A percentile compares a stretch with the other conserved stretches of the same genome.
These are phyloP conservation scores for Solanum hybrid DNA, from an alignment of 305 asterid genomes.

Conservation along the genomic window DNA sequence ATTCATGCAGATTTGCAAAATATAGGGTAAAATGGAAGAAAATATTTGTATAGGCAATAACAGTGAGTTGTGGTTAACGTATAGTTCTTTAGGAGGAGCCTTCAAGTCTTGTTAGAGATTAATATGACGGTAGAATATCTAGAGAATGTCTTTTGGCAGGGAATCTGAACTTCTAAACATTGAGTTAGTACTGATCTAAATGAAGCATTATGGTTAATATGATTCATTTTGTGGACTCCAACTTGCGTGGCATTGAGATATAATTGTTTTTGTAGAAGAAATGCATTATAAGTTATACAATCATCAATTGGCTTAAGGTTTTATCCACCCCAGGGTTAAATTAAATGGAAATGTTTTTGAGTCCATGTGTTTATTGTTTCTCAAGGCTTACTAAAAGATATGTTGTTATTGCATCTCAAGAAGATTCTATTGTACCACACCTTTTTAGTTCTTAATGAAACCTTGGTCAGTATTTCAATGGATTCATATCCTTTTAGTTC, in stretches of 20 bases:
- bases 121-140: not conserved
- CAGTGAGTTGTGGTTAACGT: not conserved
- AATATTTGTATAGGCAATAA: not conserved
- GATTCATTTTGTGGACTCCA: not conserved
- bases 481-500: not conserved
- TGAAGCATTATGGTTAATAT: not conserved
- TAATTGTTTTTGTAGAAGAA: not conserved
- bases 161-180: not conserved
- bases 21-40: not conserved
- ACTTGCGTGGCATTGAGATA: not conserved
- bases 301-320: not conserved
- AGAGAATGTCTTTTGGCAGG: not conserved
- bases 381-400: not conserved
- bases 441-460: not conserved
- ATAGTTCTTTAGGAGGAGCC: not conserved
- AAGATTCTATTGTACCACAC: not conserved
- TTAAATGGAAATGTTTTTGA: not conserved
- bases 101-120: not conserved
- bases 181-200: not conserved
- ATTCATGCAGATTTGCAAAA: not conserved
- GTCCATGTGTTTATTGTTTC: not conserved
- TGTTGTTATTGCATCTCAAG: not conserved
- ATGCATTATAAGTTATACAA: not conserved
- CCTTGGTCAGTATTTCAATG: not conserved
- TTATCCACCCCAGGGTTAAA: not conserved